phyloP scores from a whole-genome alignment of 805 yeast species.

The Starmera dryadoides region DNA sequence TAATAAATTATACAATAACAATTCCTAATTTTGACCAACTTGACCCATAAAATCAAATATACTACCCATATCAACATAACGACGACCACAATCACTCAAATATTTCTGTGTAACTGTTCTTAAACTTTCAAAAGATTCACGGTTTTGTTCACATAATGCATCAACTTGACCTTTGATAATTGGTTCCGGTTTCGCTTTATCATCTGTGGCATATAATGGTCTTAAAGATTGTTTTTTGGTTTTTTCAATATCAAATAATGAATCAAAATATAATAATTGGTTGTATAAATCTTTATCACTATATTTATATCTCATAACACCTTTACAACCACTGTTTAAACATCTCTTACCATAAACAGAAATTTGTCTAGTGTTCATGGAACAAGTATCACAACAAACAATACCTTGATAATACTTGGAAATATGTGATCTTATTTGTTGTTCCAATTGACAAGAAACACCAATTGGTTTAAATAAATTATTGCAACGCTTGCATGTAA shows the following conservation, averaged over 20 bases:
- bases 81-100: conserved; percentile 73
- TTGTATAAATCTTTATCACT: conserved; percentile 77
- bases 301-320: conserved; percentile 72
- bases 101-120: conserved; percentile 63
- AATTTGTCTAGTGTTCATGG: conserved; percentile 71
- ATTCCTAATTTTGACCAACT: too few relatives aligned
- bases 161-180: conserved; percentile 46
- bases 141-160: conserved; percentile 76
- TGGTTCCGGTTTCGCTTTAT: conserved; percentile 24
- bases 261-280: conserved; percentile 72
- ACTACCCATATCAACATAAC: conserved; percentile 78
- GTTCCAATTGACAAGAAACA: conserved; percentile 68
- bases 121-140: conserved; percentile 47
- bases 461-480: conserved; percentile 41
- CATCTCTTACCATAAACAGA: conserved; percentile 88
- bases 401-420: conserved; percentile 80
- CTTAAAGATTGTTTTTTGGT: conserved; percentile 52
- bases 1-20: too few relatives aligned
- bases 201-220: conserved; percentile 39
- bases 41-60: conserved; percentile 60
- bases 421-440: conserved; percentile 60
- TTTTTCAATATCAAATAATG: conserved; percentile 76
- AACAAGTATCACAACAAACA: conserved; percentile 82
- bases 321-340: conserved; percentile 54
- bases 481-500: conserved; percentile 61